A percentile compares a stretch with the other conserved stretches of the same genome.
Conservation (phyloP, 768 basidiomycete genomes). For the Termitomyces bulborhizus region DNA sequence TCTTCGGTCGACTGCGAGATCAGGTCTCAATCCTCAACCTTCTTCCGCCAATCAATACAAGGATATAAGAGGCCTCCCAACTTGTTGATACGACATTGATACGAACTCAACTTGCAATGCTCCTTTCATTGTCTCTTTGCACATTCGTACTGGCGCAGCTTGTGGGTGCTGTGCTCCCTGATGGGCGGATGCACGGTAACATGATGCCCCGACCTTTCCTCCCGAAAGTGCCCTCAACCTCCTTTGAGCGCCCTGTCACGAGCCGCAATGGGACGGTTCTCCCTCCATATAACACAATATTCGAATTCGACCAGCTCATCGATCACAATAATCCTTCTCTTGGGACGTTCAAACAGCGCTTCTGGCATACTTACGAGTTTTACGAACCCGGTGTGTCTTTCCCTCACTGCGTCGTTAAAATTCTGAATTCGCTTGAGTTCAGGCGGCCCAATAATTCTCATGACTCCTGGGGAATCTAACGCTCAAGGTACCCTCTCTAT, state of each 20-base stretch:
- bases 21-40: background rate
- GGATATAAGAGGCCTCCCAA: background rate
- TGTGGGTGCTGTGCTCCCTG: slow-evolving; percentile 18
- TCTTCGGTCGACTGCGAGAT: background rate
- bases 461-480: slow-evolving; percentile 61
- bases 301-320: slow-evolving; percentile 53
- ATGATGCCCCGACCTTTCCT: slow-evolving; percentile 28
- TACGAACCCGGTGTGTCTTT: slow-evolving; percentile 42
- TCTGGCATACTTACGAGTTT: slow-evolving; percentile 63
- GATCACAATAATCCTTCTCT: slow-evolving; percentile 46
- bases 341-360: slow-evolving; percentile 72
- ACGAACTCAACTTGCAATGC: background rate
- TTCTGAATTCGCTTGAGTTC: slow-evolving; percentile 2
- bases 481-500: slow-evolving; percentile 35
- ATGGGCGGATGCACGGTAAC: slow-evolving; percentile 36
- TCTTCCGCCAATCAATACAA: background rate
- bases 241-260: slow-evolving; percentile 24
- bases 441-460: slow-evolving; percentile 55
- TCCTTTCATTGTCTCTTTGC: background rate
- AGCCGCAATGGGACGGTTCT: slow-evolving; percentile 38
- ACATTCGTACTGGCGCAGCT: slow-evolving; percentile 16
- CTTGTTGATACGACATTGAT: background rate
- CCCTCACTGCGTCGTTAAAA: background rate
- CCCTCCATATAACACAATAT: slow-evolving; percentile 39
- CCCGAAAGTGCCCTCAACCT: slow-evolving; percentile 23